phyloP scores from a whole-genome alignment of 352 stramenopile species.

The Pythium dissimile region DNA sequence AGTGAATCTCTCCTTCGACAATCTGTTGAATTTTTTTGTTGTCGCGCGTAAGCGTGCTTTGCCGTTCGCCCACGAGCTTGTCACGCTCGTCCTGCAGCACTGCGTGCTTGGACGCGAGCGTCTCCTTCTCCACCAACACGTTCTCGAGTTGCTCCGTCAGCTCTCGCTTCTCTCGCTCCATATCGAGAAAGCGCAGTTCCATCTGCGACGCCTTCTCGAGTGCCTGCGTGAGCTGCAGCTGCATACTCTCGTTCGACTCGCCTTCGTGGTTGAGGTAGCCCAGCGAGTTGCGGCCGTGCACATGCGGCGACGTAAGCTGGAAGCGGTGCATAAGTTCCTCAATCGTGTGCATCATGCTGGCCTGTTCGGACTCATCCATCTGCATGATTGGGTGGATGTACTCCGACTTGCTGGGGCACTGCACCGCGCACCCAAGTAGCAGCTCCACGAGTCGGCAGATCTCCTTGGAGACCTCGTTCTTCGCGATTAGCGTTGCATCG shows the following conservation, averaged over 20 bases:
- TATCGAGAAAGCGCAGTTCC: slow-evolving; percentile 73
- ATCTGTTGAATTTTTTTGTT: slow-evolving; percentile 89
- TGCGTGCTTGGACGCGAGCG: slow-evolving; percentile 39
- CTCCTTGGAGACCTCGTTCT: slow-evolving; percentile 65
- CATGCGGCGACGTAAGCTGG: slow-evolving; percentile 48
- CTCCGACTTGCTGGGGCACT: slow-evolving; percentile 73
- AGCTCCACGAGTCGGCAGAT: slow-evolving; percentile 69
- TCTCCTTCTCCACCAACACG: slow-evolving; percentile 43
- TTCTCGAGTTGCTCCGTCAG: slow-evolving; percentile 72
- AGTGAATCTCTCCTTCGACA: slow-evolving; percentile 77
- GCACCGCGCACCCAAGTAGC: slow-evolving; percentile 73
- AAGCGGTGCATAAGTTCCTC: slow-evolving; percentile 83
- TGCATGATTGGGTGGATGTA: slow-evolving; percentile 86
- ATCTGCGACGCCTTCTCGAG: slow-evolving; percentile 65
- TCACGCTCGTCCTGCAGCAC: slow-evolving; percentile 63
- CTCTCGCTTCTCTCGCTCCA: slow-evolving; percentile 74
- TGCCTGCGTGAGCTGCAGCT: slow-evolving; percentile 53
- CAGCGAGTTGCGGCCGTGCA: slow-evolving; percentile 37
- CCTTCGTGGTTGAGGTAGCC: slow-evolving; percentile 46
- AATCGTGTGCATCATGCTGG: slow-evolving; percentile 82
- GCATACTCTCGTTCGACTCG: slow-evolving; percentile 41
- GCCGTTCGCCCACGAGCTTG: slow-evolving; percentile 64
- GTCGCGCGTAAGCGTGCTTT: slow-evolving; percentile 72
- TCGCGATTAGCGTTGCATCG: slow-evolving; percentile 62
- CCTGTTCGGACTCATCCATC: slow-evolving; percentile 73